These are phyloP conservation scores for Pezizomycotina sp. DNA, from an alignment of 2,329 filamentous ascomycete species.

Conservation along the genomic window DNA sequence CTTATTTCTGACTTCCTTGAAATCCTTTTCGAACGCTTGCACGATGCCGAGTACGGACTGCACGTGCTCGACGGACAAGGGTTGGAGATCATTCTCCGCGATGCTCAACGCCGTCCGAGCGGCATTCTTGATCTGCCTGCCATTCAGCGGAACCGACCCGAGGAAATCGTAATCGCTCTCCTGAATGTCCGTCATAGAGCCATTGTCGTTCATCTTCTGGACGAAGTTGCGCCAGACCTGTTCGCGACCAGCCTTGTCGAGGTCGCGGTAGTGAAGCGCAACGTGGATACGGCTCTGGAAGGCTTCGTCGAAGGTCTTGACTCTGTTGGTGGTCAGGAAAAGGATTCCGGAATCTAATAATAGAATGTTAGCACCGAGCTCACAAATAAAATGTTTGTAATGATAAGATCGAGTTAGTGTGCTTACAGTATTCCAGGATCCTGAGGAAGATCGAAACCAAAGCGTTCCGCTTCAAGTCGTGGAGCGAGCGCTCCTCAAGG, in stretches of 20 bases:
- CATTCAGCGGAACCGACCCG: slow-evolving; percentile 25
- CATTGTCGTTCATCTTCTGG: slow-evolving; percentile 21
- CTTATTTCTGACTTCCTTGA: slow-evolving; percentile 29
- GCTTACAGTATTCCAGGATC: slow-evolving; percentile 31
- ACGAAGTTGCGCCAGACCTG: slow-evolving; percentile 27
- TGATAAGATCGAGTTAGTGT: neutral
- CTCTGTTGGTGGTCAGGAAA: slow-evolving; percentile 34
- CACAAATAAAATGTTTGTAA: too few species aligned
- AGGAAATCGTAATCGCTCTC: slow-evolving; percentile 17
- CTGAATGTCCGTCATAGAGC: slow-evolving; percentile 12
- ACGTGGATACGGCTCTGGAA: slow-evolving; percentile 31
- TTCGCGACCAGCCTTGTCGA: slow-evolving; percentile 23
- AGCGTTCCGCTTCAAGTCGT: slow-evolving; percentile 71
- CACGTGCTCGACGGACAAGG: slow-evolving; percentile 22
- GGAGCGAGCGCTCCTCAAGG: slow-evolving; percentile 64
- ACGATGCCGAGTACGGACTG: slow-evolving; percentile 25
- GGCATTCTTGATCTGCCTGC: slow-evolving; percentile 29
- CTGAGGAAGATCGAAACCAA: slow-evolving; percentile 43
- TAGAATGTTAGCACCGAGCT: neutral
- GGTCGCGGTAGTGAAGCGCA: slow-evolving; percentile 26
- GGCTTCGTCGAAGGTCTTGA: slow-evolving; percentile 30
- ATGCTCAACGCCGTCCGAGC: slow-evolving; percentile 27
- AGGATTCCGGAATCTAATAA: slow-evolving; percentile 29
- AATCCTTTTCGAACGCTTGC: slow-evolving; percentile 38
- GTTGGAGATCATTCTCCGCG: slow-evolving; percentile 22